phyloP scores from a whole-genome alignment of 345 rosid species.

The Litchi chinensis region DNA sequence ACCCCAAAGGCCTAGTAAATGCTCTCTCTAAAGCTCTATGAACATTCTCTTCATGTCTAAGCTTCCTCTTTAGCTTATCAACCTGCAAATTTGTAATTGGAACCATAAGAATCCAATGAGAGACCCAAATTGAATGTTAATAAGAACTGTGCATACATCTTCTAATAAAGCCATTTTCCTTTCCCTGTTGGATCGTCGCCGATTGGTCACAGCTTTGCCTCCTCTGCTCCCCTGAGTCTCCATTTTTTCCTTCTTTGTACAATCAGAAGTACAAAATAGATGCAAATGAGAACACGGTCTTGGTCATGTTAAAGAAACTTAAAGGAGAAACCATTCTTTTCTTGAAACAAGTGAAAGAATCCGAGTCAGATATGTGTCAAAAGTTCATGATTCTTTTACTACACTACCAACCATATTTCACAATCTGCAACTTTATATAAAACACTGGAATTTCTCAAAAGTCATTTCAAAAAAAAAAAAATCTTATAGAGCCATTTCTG shows the following conservation, averaged over 20 bases:
- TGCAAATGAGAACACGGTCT: constrained; percentile 14
- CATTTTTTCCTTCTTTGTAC: constrained; percentile 58
- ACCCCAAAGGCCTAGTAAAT: constrained; percentile 88
- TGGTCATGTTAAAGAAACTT: constrained; percentile 6
- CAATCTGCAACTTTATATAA: constrained; percentile 11
- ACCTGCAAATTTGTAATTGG: constrained; percentile 49
- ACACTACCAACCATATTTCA: constrained; percentile 30
- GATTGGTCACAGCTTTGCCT: constrained; percentile 46
- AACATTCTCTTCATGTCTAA: constrained; percentile 93
- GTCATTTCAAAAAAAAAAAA: not conserved
- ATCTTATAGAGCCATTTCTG: too few species aligned
- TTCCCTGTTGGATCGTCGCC: constrained; percentile 72
- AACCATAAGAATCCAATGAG: constrained; percentile 19
- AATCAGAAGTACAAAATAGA: constrained; percentile 26
- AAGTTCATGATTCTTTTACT: constrained; percentile 31
- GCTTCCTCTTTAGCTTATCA: constrained; percentile 92
- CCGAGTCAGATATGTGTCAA: constrained; percentile 55
- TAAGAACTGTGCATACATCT: constrained; percentile 58
- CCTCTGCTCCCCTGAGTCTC: constrained; percentile 45
- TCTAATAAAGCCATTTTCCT: constrained; percentile 73
- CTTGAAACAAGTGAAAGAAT: constrained; percentile 59
- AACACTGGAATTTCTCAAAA: constrained; percentile 29
- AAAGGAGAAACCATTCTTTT: constrained; percentile 50
- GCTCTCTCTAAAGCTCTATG: constrained; percentile 97
- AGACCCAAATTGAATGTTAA: not conserved